Percentiles rank a stretch among this genome's conserved stretches.
Conservation (phyloP, 2,329 filamentous ascomycete species). For the Ceratocystis destructans region DNA sequence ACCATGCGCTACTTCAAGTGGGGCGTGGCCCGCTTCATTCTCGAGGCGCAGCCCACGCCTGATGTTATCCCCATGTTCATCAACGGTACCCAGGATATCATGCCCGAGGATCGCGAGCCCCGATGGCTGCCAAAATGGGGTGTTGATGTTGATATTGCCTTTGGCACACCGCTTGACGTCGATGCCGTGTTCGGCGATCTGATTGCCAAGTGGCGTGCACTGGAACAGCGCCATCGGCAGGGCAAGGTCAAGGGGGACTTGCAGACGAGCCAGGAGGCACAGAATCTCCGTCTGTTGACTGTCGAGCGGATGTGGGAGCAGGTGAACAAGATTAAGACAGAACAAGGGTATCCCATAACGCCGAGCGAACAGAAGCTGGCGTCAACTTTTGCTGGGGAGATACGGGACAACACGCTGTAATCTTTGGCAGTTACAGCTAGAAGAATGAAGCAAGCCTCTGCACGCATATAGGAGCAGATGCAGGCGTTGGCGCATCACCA, state of each 20-base stretch:
- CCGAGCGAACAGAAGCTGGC: constrained; percentile 63
- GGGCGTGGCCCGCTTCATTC: constrained; percentile 80
- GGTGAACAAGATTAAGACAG: constrained; percentile 61
- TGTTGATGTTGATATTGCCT: constrained; percentile 56
- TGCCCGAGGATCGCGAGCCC: constrained; percentile 78
- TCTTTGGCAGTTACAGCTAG: no score
- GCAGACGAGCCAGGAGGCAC: constrained; percentile 58
- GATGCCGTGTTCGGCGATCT: constrained; percentile 67
- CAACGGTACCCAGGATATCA: constrained; percentile 74
- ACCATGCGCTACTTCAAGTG: constrained; percentile 96
- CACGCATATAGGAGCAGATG: neutral
- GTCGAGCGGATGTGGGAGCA: constrained; percentile 64
- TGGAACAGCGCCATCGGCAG: constrained; percentile 16
- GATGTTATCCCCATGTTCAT: constrained; percentile 91
- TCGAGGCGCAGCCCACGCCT: constrained; percentile 76
- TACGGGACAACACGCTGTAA: constrained; percentile 15
- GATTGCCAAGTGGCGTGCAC: constrained; percentile 55
- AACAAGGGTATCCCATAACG: constrained; percentile 62
- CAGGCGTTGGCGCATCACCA: neutral
- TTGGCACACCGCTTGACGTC: constrained; percentile 64
- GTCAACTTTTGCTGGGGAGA: constrained; percentile 59
- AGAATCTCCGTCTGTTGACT: constrained; percentile 58
- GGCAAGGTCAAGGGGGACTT: constrained; percentile 41
- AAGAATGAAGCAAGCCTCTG: neutral
- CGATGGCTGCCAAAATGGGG: constrained; percentile 65